Base-by-base conservation (phyloP, 768 basidiomycete species). In the Mycena chlorophos region DNA sequence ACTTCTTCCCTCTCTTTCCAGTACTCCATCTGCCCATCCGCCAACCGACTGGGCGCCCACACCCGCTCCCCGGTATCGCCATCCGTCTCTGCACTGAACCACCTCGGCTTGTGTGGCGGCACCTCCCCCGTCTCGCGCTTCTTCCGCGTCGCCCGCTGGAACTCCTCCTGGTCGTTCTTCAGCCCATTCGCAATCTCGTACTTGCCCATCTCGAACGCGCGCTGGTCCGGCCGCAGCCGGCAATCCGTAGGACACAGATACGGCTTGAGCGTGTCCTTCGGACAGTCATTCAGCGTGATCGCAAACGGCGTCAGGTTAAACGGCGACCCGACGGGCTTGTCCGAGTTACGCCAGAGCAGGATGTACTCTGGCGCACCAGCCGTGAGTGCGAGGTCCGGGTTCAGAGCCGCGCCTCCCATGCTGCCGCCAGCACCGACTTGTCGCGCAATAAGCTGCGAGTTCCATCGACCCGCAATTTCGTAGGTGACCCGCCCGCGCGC, bases 241-340 rank as follows among this genome's bases (percentile, higher is more conserved):
- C 94, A 98, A 71, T 98, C 95, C 2, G 95, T 98, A 1, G 92
- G 91, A 26, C 87, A 86, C 2, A 98, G 61, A 68, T 82, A 91
- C 4, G 86, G 84, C 54, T 77, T 77, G 13, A 98, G 73, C 2
- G 81, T 81, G 10, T 85, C 81, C 31, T 75, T 71, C 0, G 93
- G 92, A 55, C 90, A 90, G 66, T 96, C 86, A 66, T 98, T 98
- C 56, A 97, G 75, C 0, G 93, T 92, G 58, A 97, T 84, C 1
- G 96, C 94, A 68, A 88, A 98, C 0, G 94, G 95, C 0, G 95
- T 96, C 20, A 98, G 81, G 71, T 97, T 97, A 78, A 98, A 98
- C 0, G 95, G 96, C 12, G 88, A 85, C 0, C 78, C 79, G 1
- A 77, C 74, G 0, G 78, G 78, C 66, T 97, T 97, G 53, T 85